Percentiles rank a stretch among this genome's conserved stretches.
Evolutionary conservation across 148 eudicot genomes (phyloP).

Genomic region (Spergularia marina): DNA sequence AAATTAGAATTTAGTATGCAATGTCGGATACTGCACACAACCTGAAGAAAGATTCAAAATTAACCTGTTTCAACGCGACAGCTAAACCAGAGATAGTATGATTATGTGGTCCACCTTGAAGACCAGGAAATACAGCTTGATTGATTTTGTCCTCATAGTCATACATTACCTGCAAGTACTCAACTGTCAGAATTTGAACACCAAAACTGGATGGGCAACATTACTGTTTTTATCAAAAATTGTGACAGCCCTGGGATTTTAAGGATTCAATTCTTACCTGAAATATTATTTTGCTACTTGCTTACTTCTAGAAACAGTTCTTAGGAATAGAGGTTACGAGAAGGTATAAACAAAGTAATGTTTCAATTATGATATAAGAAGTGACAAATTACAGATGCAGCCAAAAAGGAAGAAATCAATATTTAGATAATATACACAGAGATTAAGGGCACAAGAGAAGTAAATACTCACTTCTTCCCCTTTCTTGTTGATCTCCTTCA

Average conservation of each 20-base stretch:
- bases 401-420: neutral
- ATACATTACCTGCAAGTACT: slow-evolving; percentile 30
- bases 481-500: slow-evolving; percentile 53
- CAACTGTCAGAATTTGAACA: slow-evolving; percentile 8
- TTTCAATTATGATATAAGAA: neutral
- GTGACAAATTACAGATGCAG: slow-evolving; percentile 7
- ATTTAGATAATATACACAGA: neutral
- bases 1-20: slow-evolving; percentile 9
- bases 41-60: slow-evolving; percentile 13
- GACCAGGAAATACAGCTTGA: slow-evolving; percentile 98
- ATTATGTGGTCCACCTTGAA: slow-evolving; percentile 99
- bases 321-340: neutral
- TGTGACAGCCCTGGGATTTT: neutral
- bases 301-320: neutral
- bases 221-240: neutral
- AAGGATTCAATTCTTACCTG: neutral
- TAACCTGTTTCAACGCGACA: slow-evolving; percentile 94
- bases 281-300: neutral
- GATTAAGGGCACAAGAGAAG: slow-evolving; percentile 6
- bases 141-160: slow-evolving; percentile 97
- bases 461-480: slow-evolving; percentile 38
- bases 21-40: neutral
- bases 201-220: neutral
- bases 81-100: slow-evolving; percentile 97
- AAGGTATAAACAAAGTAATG: neutral